A percentile compares a stretch with the other conserved stretches of the same genome.
Evolutionary conservation across 1,139 yeast genomes (phyloP).

Genomic region (Petasospora fabianii): DNA sequence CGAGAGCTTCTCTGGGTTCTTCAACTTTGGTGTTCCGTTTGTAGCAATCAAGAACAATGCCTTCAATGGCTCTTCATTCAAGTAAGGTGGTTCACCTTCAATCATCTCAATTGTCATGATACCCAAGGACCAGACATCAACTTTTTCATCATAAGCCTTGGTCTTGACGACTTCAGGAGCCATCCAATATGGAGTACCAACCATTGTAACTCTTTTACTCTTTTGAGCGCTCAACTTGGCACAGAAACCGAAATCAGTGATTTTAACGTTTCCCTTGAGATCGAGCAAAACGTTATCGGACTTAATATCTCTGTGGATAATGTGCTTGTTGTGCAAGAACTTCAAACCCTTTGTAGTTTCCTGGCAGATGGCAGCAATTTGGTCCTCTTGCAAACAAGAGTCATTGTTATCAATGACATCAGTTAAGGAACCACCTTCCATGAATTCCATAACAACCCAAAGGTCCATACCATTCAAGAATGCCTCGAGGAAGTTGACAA

Average conservation of each 20-base stretch:
- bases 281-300: constrained; percentile 90
- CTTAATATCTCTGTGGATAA: constrained; percentile 94
- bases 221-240: constrained; percentile 92
- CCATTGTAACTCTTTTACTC: constrained; percentile 96
- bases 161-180: constrained; percentile 98
- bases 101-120: constrained; percentile 99
- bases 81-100: constrained; percentile 96
- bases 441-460: constrained; percentile 95
- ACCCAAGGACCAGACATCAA: constrained; percentile 97
- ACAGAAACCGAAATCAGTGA: constrained; percentile 97
- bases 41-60: constrained; percentile 91
- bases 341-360: constrained; percentile 92
- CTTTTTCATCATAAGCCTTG: constrained; percentile 93
- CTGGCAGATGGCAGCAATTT: constrained; percentile 84
- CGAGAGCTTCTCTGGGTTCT: constrained; percentile 77
- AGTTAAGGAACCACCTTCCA: constrained; percentile 88
- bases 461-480: constrained; percentile 57
- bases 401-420: constrained; percentile 78
- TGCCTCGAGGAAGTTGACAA: constrained; percentile 90
- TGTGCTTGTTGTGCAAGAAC: constrained; percentile 85
- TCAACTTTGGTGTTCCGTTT: constrained; percentile 93
- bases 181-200: constrained; percentile 99
- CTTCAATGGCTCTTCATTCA: constrained; percentile 91
- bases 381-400: constrained; percentile 59
- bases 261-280: constrained; percentile 83